Conservation (phyloP, 805 yeast genomes). For the Candida krabiensis region DNA sequence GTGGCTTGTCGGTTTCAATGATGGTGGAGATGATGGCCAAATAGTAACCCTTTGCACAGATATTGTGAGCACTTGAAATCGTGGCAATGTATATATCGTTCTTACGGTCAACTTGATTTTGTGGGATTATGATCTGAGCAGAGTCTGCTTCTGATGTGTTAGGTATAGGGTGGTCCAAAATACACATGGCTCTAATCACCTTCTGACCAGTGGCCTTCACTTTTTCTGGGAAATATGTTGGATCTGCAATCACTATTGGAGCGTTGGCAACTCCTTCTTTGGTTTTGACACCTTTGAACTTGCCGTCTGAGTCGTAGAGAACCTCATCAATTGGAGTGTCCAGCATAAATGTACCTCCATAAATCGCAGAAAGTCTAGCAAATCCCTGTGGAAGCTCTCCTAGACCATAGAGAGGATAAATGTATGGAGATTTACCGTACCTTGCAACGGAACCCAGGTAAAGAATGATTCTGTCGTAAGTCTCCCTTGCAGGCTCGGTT, state of each 20-base stretch:
- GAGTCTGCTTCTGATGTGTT: conserved; percentile 82
- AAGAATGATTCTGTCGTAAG: conserved; percentile 80
- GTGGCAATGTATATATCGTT: conserved; percentile 94
- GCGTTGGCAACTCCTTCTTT: conserved; percentile 92
- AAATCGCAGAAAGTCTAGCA: conserved; percentile 93
- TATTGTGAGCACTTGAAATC: conserved; percentile 85
- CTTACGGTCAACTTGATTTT: conserved; percentile 88
- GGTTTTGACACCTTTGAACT: conserved; percentile 82
- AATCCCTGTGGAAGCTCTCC: conserved; percentile 99
- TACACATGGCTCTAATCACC: conserved; percentile 84
- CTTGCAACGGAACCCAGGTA: conserved; percentile 90
- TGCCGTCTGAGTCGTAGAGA: conserved; percentile 67
- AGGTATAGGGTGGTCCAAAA: conserved; percentile 86
- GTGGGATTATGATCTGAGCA: conserved; percentile 92
- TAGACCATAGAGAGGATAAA: conserved; percentile 93
- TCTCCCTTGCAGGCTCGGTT: conserved; percentile 85
- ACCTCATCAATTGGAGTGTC: conserved; percentile 94
- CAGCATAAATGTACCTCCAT: conserved; percentile 98
- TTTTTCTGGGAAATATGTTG: conserved; percentile 90
- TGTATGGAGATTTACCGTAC: conserved; percentile 94
- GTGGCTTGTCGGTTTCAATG: conserved; percentile 91
- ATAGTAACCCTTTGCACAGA: conserved; percentile 83
- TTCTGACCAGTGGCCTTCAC: conserved; percentile 70
- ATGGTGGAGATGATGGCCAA: conserved; percentile 93
- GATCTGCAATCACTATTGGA: conserved; percentile 93